Base-by-base conservation (phyloP, 371 early-diverging fungal genomes). In the Mucor mucedo region DNA sequence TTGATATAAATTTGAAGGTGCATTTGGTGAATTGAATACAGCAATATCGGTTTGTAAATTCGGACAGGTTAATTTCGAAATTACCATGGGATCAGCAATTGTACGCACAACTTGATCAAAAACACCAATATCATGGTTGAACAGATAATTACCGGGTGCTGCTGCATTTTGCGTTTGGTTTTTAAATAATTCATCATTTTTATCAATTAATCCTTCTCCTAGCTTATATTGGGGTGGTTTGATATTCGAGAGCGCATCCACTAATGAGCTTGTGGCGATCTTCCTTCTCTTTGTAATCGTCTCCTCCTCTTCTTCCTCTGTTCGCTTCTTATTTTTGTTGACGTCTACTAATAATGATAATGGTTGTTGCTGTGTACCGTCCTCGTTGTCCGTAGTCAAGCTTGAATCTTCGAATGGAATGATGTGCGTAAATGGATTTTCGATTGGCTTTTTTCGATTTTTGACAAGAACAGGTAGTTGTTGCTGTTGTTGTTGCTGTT, bases 341-440 rank as follows among this genome's bases (percentile, higher is more conserved):
- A 55, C 8, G 9, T 53, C 42, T 2, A 60, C 2, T 21, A 40
- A 30, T 28, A 64, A 35, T 10, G 65, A 63, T 6, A 63, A 39
- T 2, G 60, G 60, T 38, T 45, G 58, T 60, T 45, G 55, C 32
- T 50, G 35, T 13, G 32, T 27, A 21, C 13, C 48, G 5, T 57
- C 65, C 50, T 27, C 53, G 38, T 45, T 45, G 8, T 75, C 74
- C 16, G 65, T 52, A 2, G 72, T 77, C 40, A 53, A 58, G 27
- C 68, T 69, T 1, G 85, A 85, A 38, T 85, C 87, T 42, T 76
- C 73, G 48, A 77, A 82, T 3, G 87, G 80, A 16, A 78, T 77
- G 41, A 84, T 76, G 54, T 80, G 80, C 8, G 65, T 81, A 55
- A 83, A 87, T 7, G 85, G 87, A 41, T 87, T 84, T 9, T 77